A percentile compares a stretch with the other conserved stretches of the same genome.
phyloP scores from a whole-genome alignment of 2,329 filamentous ascomycete species.

The Paraphaeosphaeria sporulosa region DNA sequence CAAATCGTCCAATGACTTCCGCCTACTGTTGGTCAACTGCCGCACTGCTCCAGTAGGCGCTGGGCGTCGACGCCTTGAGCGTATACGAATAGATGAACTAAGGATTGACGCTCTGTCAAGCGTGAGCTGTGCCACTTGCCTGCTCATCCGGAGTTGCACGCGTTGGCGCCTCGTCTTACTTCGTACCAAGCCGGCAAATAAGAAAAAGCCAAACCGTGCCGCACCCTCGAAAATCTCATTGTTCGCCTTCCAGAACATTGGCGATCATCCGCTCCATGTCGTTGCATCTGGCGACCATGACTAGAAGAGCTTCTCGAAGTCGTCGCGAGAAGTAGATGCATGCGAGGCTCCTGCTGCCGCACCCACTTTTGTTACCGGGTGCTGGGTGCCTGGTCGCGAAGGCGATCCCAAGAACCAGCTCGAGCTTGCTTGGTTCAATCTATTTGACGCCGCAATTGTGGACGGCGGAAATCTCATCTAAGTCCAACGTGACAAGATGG shows the following conservation, averaged over 20 bases:
- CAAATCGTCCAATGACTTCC: not conserved
- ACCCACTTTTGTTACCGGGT: conserved; percentile 9
- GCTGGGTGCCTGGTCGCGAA: conserved; percentile 2
- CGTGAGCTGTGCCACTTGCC: conserved; percentile 12
- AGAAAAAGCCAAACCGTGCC: conserved; percentile 4
- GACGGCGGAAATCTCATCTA: conserved; percentile 12
- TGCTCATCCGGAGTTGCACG: conserved; percentile 6
- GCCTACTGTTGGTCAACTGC: not conserved
- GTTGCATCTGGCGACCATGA: not conserved
- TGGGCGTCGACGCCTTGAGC: not conserved
- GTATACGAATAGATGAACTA: conserved; percentile 4
- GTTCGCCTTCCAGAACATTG: not conserved
- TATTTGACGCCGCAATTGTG: conserved; percentile 4
- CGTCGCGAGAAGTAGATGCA: not conserved
- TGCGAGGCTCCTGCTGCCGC: not conserved
- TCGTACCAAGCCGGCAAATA: conserved; percentile 14
- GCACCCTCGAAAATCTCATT: not conserved
- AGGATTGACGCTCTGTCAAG: not conserved
- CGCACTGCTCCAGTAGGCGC: not conserved
- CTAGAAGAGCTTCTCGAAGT: not conserved
- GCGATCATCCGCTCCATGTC: conserved; percentile 8
- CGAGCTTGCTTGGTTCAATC: not conserved
- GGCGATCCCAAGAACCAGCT: conserved; percentile 4
- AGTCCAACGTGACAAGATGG: conserved; percentile 3
- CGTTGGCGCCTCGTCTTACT: conserved; percentile 1